phyloP scores from a whole-genome alignment of 139 green algal species.

The Asterochloris sp. region DNA sequence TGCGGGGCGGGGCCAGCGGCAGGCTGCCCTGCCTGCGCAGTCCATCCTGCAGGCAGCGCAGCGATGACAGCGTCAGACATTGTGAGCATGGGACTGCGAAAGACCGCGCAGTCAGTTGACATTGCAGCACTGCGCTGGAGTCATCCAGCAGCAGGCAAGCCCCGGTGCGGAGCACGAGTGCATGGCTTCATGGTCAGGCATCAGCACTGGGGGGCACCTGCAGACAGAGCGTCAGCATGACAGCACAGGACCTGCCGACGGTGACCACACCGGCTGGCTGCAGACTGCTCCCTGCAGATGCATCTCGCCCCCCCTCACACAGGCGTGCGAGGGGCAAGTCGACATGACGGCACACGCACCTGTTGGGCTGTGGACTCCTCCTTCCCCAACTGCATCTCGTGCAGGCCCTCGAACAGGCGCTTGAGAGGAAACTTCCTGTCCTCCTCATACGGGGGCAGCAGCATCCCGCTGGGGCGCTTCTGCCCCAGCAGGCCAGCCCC shows the following conservation, averaged over 20 bases:
- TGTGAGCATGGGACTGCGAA: too few relatives aligned
- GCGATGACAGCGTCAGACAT: too few relatives aligned
- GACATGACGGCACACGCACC: background rate
- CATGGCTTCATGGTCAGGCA: too few relatives aligned
- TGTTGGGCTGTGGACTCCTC: background rate
- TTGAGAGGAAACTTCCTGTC: conserved; percentile 21
- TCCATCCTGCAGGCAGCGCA: too few relatives aligned
- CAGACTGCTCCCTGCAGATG: background rate
- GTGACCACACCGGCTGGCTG: background rate
- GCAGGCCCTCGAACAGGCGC: conserved; percentile 30
- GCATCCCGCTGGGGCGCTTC: background rate
- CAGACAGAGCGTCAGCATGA: background rate
- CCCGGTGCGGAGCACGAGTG: too few relatives aligned
- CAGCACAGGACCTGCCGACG: background rate
- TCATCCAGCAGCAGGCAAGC: too few relatives aligned
- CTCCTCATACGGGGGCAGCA: conserved; percentile 12
- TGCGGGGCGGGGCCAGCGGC: too few relatives aligned
- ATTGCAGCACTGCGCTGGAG: too few relatives aligned
- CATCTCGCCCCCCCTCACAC: too few relatives aligned
- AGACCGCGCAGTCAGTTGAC: too few relatives aligned
- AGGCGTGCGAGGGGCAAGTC: background rate
- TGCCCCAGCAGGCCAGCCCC: background rate
- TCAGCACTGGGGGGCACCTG: too few relatives aligned
- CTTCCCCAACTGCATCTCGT: background rate
- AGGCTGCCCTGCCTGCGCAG: too few relatives aligned